Conservation (phyloP, 1,139 yeast species). For the Meyerozyma elateridarum region DNA sequence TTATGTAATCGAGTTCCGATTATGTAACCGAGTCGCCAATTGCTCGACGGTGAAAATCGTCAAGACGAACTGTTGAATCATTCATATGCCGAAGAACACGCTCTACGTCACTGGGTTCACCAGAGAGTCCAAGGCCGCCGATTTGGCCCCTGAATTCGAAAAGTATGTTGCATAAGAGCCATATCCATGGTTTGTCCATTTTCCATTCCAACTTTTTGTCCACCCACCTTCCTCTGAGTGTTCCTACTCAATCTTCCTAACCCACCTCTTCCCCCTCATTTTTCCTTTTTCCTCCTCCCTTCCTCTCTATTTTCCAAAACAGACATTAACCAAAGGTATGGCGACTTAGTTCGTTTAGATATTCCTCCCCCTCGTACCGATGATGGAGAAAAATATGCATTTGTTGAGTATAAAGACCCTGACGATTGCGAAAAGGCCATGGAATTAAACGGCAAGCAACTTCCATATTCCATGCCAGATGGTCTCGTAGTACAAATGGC, state of each 20-base stretch:
- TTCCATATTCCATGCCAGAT: conserved; percentile 31
- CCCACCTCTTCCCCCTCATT: conserved; percentile 8
- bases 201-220: conserved; percentile 1
- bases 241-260: conserved; percentile 5
- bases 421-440: conserved; percentile 63
- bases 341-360: conserved; percentile 61
- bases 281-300: conserved; percentile 8
- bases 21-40: too few species aligned
- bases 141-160: conserved; percentile 66
- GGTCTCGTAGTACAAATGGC: conserved; percentile 58
- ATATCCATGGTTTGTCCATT: conserved; percentile 1
- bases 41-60: too few species aligned
- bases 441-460: conserved; percentile 44
- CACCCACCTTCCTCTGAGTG: conserved; percentile 7
- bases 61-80: too few species aligned
- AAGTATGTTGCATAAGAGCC: conserved; percentile 41
- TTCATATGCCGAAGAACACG: conserved; percentile 57
- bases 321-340: conserved; percentile 36
- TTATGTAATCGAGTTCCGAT: too few species aligned
- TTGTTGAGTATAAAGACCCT: conserved; percentile 58
- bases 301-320: conserved; percentile 8
- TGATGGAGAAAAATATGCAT: conserved; percentile 66
- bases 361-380: conserved; percentile 67
- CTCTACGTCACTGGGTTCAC: conserved; percentile 62
- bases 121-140: conserved; percentile 57